Base-by-base conservation (phyloP, 352 stramenopile genomes). In the Phytophthora fragariaefolia region DNA sequence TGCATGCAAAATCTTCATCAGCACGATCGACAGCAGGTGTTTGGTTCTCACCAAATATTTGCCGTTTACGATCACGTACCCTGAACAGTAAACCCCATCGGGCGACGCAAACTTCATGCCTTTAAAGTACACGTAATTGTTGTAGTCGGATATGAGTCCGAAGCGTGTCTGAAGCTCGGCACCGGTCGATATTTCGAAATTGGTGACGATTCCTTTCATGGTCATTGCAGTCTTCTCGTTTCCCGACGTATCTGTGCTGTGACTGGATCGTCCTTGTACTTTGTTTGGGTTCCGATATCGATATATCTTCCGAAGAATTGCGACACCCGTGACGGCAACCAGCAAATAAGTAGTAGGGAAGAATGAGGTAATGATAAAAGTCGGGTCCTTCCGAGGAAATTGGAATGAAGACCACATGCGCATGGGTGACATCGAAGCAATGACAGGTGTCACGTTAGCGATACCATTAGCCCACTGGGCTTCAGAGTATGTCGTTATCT, bases 71-170 rank as follows among this genome's bases (percentile, higher is more conserved):
- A 83, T 69, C 17, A 83, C 75, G 55, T 71, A 82, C 0, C 71
- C 74, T 2, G 58, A 73, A 23, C 63, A 66, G 38, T 75, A 83
- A 34, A 80, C 76, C 1, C 71, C 72, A 38, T 79, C 74, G 0
- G 69, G 49, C 17, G 63, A 75, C 10, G 72, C 72, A 26, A 75
- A 80, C 63, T 80, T 79, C 50, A 80, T 64, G 24, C 75, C 75
- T 47, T 80, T 75, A 43, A 79, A 76, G 43, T 61, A 71, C 2
- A 72, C 55, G 59, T 73, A 77, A 28, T 80, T 77, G 23, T 68
- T 68, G 45, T 73, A 84, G 18, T 76, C 59, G 1, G 58, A 84
- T 7, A 84, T 60, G 18, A 84, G 36, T 0, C 76, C 76, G 18
- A 79, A 65, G 0, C 68, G 56, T 6, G 58, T 71, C 45, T 69